Evolutionary conservation across 2,329 filamentous ascomycete genomes (phyloP).

Genomic region (Diaporthe vaccinii): DNA sequence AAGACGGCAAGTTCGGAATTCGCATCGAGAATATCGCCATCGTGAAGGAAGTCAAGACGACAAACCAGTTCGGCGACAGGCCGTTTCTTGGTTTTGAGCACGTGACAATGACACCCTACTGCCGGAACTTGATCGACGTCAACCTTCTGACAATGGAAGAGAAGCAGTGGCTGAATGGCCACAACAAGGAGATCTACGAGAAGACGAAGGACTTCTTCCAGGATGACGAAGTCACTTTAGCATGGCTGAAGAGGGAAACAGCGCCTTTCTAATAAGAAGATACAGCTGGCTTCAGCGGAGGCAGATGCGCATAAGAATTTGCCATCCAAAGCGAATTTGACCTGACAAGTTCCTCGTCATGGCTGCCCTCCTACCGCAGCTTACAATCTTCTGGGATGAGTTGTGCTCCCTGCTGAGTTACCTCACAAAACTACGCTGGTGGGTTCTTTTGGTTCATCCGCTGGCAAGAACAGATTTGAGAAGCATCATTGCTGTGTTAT

Average conservation of each 20-base stretch:
- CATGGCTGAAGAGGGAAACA: conserved; percentile 92
- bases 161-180: conserved; percentile 88
- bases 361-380: no score
- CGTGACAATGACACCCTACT: conserved; percentile 97
- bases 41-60: conserved; percentile 89
- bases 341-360: not conserved
- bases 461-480: not conserved
- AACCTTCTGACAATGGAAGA: conserved; percentile 79
- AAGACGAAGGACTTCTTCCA: conserved; percentile 86
- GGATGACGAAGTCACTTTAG: conserved; percentile 76
- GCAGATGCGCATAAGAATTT: not conserved
- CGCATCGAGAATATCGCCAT: conserved; percentile 97
- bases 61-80: conserved; percentile 91
- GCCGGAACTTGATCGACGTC: conserved; percentile 86
- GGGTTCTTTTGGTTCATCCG: not conserved
- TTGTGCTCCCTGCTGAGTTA: not conserved
- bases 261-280: conserved; percentile 61
- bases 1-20: conserved; percentile 94
- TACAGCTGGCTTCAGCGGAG: conserved; percentile 44
- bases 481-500: not conserved
- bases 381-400: not conserved
- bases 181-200: conserved; percentile 83
- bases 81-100: conserved; percentile 96
- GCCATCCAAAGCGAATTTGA: not conserved
- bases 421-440: not conserved